Conservation (phyloP, 257 asterid species). For the Striga asiatica region DNA sequence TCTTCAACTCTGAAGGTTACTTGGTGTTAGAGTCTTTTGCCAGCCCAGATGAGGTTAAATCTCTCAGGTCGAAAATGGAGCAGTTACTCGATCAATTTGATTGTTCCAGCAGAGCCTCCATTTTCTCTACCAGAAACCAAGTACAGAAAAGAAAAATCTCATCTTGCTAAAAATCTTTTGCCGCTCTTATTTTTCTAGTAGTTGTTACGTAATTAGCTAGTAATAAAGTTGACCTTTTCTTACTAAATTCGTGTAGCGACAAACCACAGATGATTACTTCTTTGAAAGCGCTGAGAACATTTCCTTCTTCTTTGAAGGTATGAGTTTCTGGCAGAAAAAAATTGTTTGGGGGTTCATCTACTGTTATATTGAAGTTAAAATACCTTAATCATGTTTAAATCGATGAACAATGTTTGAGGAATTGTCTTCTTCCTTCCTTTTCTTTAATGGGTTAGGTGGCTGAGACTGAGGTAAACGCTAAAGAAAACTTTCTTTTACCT, state of each 20-base stretch:
- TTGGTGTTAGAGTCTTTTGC: constrained; percentile 73
- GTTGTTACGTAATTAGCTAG: neutral
- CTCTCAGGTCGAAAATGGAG: constrained; percentile 60
- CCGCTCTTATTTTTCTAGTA: neutral
- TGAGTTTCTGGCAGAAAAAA: neutral
- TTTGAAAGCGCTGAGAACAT: constrained; percentile 87
- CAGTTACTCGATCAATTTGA: constrained; percentile 63
- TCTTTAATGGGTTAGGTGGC: no score
- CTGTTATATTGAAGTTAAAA: neutral
- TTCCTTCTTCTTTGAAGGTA: constrained; percentile 96
- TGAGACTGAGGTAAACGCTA: no score
- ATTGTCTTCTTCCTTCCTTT: neutral
- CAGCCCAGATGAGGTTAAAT: constrained; percentile 45
- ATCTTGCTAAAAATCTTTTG: neutral
- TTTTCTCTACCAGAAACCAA: constrained; percentile 88
- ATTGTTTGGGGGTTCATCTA: neutral
- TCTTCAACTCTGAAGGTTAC: constrained; percentile 50
- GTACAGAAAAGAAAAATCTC: constrained; percentile 23
- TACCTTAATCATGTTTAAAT: neutral
- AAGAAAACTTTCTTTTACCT: no score
- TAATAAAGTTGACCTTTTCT: neutral
- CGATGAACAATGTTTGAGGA: neutral
- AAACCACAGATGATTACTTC: constrained; percentile 65
- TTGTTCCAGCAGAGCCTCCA: constrained; percentile 44
- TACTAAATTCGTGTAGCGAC: constrained; percentile 33